Conservation (phyloP, 345 rosid species). For the Dimocarpus longan region DNA sequence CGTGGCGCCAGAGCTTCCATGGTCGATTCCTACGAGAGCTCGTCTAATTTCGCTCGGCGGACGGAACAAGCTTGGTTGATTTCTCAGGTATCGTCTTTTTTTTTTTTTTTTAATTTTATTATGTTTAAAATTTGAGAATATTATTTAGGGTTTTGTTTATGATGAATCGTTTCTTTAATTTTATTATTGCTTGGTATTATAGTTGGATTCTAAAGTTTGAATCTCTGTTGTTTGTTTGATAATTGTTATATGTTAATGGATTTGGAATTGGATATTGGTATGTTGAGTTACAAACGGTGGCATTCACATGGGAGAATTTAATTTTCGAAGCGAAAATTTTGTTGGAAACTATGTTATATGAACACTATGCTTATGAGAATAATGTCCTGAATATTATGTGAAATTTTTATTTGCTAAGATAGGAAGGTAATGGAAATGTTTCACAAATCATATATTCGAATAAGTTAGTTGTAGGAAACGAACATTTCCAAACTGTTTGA, state of each 20-base stretch:
- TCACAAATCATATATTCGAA: no score
- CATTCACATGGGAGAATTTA: background rate
- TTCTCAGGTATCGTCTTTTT: conserved; percentile 58
- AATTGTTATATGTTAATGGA: background rate
- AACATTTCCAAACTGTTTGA: background rate
- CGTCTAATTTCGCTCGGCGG: conserved; percentile 74
- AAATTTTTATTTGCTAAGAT: background rate
- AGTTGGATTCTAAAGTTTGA: background rate
- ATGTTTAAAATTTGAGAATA: background rate
- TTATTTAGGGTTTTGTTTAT: background rate
- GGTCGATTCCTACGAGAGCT: conserved; percentile 73
- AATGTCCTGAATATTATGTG: background rate
- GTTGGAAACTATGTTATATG: background rate
- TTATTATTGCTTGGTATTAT: background rate
- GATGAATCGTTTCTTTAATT: background rate
- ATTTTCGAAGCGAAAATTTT: background rate
- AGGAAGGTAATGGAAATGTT: background rate
- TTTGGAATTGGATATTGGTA: background rate
- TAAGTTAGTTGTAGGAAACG: background rate
- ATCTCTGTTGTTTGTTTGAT: background rate
- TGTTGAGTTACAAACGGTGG: background rate
- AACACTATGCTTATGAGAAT: background rate
- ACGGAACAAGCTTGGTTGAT: conserved; percentile 90
- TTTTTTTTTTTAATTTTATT: background rate
- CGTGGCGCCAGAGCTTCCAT: conserved; percentile 51